Percentiles rank a stretch among this genome's conserved stretches.
phyloP scores from a whole-genome alignment of 2,329 filamentous ascomycete genomes.

The Chalaropsis thielavioides region DNA sequence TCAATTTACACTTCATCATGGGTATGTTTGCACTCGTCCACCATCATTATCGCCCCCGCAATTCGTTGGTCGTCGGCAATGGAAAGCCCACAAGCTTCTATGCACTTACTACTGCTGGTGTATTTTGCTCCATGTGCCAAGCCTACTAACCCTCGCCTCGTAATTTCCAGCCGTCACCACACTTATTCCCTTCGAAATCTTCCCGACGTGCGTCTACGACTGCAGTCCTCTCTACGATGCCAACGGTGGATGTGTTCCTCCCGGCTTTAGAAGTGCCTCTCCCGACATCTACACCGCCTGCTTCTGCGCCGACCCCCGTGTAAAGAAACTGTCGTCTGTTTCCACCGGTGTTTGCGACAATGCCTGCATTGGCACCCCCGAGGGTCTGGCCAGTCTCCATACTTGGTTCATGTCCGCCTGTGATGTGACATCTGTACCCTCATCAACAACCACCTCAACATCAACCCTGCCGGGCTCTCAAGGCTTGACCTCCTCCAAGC shows the following conservation, averaged over 20 bases:
- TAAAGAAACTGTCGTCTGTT: slow-evolving; percentile 43
- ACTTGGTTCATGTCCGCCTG: slow-evolving; percentile 60
- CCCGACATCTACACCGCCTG: slow-evolving; percentile 48
- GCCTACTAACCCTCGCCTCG: background rate
- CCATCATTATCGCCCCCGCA: background rate
- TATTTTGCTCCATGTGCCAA: background rate
- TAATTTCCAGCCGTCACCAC: slow-evolving; percentile 28
- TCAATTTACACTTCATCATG: slow-evolving; percentile 5
- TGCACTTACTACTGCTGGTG: background rate
- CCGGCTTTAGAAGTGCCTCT: slow-evolving; percentile 23
- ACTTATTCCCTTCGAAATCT: slow-evolving; percentile 40
- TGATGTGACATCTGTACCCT: slow-evolving; percentile 24
- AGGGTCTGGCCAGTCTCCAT: slow-evolving; percentile 41
- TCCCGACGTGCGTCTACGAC: slow-evolving; percentile 46
- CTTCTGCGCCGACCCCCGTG: slow-evolving; percentile 53
- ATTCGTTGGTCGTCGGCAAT: background rate
- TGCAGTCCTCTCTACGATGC: slow-evolving; percentile 54
- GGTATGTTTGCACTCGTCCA: slow-evolving; percentile 3
- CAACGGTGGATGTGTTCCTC: slow-evolving; percentile 55
- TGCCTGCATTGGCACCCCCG: slow-evolving; percentile 34
- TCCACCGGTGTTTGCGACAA: slow-evolving; percentile 47
- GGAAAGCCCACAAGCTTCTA: background rate
- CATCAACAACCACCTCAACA: slow-evolving; percentile 20
- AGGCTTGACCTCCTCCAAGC: background rate
- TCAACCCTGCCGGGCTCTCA: background rate